Evolutionary conservation across 768 basidiomycete species (phyloP).

Genomic region (Candolleomyces efflorescens): DNA sequence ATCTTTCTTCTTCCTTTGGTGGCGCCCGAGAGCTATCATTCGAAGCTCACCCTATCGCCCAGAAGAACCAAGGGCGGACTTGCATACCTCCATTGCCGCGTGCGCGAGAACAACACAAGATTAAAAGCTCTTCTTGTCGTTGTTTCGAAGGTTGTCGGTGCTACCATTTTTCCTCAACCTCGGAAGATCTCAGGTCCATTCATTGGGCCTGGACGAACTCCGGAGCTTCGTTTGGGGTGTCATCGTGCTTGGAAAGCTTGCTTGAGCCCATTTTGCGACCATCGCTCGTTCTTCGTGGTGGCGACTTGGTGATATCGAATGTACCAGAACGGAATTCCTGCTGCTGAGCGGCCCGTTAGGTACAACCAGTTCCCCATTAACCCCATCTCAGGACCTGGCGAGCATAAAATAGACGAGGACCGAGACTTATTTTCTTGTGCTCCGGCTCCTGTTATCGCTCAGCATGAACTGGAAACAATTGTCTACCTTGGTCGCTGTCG

Average conservation of each 20-base stretch:
- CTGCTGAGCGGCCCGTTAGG: no score
- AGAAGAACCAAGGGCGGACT: no score
- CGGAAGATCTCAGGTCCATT: not conserved
- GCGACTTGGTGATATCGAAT: no score
- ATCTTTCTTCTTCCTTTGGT: no score
- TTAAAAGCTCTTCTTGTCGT: not conserved
- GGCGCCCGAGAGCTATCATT: no score
- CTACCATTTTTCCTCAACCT: not conserved
- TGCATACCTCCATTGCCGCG: no score
- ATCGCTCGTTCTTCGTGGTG: not conserved
- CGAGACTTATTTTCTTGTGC: not conserved
- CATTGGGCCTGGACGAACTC: not conserved
- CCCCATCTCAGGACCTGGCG: no score
- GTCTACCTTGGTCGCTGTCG: not conserved
- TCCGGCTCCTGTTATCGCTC: not conserved
- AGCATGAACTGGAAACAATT: constrained; percentile 3
- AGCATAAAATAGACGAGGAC: not conserved
- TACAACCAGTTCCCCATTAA: no score
- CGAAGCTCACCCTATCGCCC: no score
- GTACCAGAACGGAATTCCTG: no score
- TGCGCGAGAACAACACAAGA: no score
- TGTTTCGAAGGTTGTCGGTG: not conserved
- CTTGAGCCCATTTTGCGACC: not conserved
- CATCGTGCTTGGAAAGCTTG: not conserved
- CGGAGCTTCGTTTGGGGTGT: not conserved